Percentiles rank a stretch among this genome's conserved stretches.
Conservation (phyloP, 179 eudicot genomes). For the Beta corolliflora region DNA sequence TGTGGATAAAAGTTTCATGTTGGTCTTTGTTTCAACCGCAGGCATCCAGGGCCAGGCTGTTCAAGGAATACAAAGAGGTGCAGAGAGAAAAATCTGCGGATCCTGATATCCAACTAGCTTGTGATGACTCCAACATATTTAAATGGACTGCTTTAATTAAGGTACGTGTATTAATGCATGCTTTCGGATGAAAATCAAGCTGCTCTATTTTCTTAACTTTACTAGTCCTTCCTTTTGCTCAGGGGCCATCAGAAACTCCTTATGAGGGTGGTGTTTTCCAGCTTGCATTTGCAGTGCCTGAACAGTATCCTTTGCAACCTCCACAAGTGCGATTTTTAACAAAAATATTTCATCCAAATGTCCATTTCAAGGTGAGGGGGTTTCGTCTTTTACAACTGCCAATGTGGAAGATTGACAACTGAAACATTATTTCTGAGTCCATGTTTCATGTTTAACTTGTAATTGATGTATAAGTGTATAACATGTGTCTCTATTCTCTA, state of each 20-base stretch:
- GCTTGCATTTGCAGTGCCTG: slow-evolving; percentile 96
- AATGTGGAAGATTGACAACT: neutral
- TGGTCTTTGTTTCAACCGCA: slow-evolving; percentile 27
- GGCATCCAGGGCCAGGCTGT: slow-evolving; percentile 95
- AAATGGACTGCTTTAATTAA: slow-evolving; percentile 96
- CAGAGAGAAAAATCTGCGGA: slow-evolving; percentile 86
- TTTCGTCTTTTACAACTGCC: neutral
- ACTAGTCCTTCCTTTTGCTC: slow-evolving; percentile 14
- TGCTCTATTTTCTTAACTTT: neutral
- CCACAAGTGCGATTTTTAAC: slow-evolving; percentile 98
- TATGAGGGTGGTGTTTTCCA: slow-evolving; percentile 95
- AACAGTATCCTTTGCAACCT: slow-evolving; percentile 98
- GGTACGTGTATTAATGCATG: slow-evolving; percentile 33
- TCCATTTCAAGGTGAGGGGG: slow-evolving; percentile 81
- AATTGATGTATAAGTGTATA: neutral
- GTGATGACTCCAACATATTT: slow-evolving; percentile 88
- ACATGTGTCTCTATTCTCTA: neutral
- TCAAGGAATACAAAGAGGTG: slow-evolving; percentile 96
- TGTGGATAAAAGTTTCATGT: neutral
- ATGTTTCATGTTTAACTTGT: neutral
- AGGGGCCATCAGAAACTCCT: slow-evolving; percentile 99
- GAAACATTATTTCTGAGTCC: neutral
- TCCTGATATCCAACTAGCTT: slow-evolving; percentile 92
- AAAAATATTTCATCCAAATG: slow-evolving; percentile 97
- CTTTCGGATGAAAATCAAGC: neutral